Percentiles rank a stretch among this genome's conserved stretches.
Evolutionary conservation across 495 filamentous ascomycete genomes (phyloP).

Genomic region (Massariosphaeria phaeospora): DNA sequence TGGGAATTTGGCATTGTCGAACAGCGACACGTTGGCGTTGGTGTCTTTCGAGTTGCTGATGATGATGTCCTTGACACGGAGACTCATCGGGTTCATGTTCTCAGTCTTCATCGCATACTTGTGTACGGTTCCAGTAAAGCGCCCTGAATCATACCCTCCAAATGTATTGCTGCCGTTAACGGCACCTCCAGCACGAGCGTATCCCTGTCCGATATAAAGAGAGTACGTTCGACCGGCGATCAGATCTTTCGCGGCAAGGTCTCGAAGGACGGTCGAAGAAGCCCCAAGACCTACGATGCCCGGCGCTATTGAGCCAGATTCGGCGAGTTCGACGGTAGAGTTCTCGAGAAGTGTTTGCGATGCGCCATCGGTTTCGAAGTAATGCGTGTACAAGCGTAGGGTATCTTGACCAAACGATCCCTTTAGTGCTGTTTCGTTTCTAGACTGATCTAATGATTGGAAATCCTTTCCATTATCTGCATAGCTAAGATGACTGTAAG

Average conservation of each 20-base stretch:
- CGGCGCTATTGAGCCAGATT: conserved; percentile 18
- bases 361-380: conserved; percentile 35
- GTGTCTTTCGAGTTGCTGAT: conserved; percentile 23
- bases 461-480: conserved; percentile 10
- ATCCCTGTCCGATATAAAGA: conserved; percentile 34
- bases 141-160: conserved; percentile 38
- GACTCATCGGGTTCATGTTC: conserved; percentile 24
- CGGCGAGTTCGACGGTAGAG: conserved; percentile 31
- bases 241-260: conserved; percentile 20
- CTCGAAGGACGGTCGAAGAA: conserved; percentile 32
- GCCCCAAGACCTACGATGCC: conserved; percentile 35
- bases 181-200: conserved; percentile 30
- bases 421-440: conserved; percentile 11
- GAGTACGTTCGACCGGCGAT: conserved; percentile 37
- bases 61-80: conserved; percentile 36
- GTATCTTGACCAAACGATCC: conserved; percentile 28
- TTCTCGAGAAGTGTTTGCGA: conserved; percentile 27
- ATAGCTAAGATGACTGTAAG: conserved; percentile 12
- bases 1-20: conserved; percentile 32
- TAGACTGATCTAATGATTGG: conserved; percentile 21
- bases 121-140: conserved; percentile 29
- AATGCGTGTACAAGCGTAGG: conserved; percentile 38
- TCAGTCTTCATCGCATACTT: conserved; percentile 29
- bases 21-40: conserved; percentile 31
- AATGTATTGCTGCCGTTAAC: conserved; percentile 35